Percentiles rank a stretch among this genome's conserved stretches.
Evolutionary conservation across 192 early-diverging fungal genomes (phyloP).

Genomic region (Geranomyces michiganensis): DNA sequence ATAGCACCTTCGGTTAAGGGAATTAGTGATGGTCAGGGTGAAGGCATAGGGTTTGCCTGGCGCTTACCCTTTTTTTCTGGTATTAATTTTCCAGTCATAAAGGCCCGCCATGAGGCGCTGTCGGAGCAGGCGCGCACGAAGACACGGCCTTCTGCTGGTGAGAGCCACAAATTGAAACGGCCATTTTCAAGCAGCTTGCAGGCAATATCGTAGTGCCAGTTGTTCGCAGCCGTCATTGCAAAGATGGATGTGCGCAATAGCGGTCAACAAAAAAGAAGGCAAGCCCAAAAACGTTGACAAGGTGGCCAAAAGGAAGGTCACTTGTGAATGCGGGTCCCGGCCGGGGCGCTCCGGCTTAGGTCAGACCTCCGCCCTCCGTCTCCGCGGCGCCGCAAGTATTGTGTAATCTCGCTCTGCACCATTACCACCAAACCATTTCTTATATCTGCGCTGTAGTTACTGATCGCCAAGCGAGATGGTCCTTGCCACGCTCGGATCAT

Average conservation of each 20-base stretch:
- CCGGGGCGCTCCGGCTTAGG: too few relatives aligned
- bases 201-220: constrained; percentile 24
- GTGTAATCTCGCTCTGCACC: too few relatives aligned
- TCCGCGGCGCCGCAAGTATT: too few relatives aligned
- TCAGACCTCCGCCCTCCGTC: too few relatives aligned
- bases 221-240: constrained; percentile 1
- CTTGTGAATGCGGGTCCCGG: too few relatives aligned
- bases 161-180: constrained; percentile 29
- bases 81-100: neutral
- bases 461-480: neutral
- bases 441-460: too few relatives aligned
- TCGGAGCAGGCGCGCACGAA: constrained; percentile 34
- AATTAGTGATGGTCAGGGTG: too few relatives aligned
- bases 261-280: too few relatives aligned
- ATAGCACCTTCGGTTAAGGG: neutral
- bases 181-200: constrained; percentile 20
- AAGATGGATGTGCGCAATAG: too few relatives aligned
- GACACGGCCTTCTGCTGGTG: constrained; percentile 30
- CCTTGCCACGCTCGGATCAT: neutral
- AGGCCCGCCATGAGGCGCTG: constrained; percentile 42
- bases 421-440: too few relatives aligned
- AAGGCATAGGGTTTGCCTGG: neutral
- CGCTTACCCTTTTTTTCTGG: neutral
- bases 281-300: too few relatives aligned
- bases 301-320: too few relatives aligned